Conservation (phyloP, 75 land plant species). For the Cryptomeria japonica region DNA sequence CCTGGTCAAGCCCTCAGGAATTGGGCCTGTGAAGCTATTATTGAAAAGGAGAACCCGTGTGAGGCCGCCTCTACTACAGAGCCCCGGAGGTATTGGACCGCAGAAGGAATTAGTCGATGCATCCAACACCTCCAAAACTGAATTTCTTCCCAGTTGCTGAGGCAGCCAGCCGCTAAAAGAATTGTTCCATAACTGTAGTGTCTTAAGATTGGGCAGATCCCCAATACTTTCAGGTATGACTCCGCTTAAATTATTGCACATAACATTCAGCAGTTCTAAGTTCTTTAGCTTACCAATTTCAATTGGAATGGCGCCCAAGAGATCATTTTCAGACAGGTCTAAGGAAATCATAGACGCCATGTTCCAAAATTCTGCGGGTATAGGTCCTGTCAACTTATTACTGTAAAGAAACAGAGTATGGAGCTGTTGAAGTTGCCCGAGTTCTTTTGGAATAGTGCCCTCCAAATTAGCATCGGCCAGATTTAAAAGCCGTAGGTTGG, state of each 20-base stretch:
- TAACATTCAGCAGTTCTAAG: conserved; percentile 72
- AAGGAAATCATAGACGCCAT: conserved; percentile 46
- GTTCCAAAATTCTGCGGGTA: conserved; percentile 67
- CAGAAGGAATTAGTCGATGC: conserved; percentile 64
- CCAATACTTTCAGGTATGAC: conserved; percentile 55
- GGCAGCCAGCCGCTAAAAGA: conserved; percentile 62
- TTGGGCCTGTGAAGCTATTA: conserved; percentile 63
- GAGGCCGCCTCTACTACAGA: conserved; percentile 58
- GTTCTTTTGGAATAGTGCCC: conserved; percentile 50
- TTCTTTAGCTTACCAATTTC: conserved; percentile 51
- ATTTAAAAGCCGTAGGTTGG: conserved; percentile 67
- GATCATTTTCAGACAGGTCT: conserved; percentile 70
- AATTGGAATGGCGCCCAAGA: conserved; percentile 63
- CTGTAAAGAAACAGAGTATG: conserved; percentile 55
- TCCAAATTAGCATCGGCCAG: conserved; percentile 53
- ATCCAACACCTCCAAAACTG: conserved; percentile 62
- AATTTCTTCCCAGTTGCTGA: conserved; percentile 41
- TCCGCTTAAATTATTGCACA: conserved; percentile 68
- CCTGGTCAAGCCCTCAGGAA: conserved; percentile 49
- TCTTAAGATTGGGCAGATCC: conserved; percentile 50
- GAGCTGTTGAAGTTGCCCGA: conserved; percentile 45
- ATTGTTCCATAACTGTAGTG: conserved; percentile 78
- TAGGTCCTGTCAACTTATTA: conserved; percentile 49
- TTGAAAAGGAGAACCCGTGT: conserved; percentile 73
- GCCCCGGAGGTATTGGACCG: conserved; percentile 61